A percentile compares a stretch with the other conserved stretches of the same genome.
These are phyloP conservation scores for Dactylellina parvicollis DNA, from an alignment of 2,329 filamentous ascomycete genomes.

Conservation along the genomic window DNA sequence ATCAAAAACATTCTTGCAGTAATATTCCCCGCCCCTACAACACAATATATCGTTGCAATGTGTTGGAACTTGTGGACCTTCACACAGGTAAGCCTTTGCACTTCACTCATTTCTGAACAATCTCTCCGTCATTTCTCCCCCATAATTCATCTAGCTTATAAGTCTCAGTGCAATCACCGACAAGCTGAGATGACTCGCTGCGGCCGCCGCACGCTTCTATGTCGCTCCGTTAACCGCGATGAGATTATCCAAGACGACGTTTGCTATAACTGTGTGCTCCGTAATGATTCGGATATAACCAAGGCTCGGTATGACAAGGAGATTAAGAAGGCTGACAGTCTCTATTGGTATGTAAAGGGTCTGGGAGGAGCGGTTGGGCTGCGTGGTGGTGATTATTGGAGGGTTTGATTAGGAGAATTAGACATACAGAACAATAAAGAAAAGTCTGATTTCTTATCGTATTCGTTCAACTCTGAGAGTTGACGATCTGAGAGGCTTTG, in stretches of 20 bases:
- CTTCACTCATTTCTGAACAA: no score
- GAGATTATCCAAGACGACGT: background rate
- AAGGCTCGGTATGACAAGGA: background rate
- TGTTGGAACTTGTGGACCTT: conserved; percentile 54
- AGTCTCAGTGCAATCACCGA: conserved; percentile 35
- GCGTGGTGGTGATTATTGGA: conserved; percentile 34
- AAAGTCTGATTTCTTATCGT: no score
- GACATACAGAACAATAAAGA: no score
- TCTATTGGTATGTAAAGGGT: conserved; percentile 51
- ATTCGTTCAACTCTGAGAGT: no score
- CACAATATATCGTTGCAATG: no score
- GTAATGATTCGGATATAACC: conserved; percentile 5
- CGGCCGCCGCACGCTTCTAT: conserved; percentile 39
- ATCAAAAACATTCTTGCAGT: no score
- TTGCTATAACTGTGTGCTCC: conserved; percentile 32
- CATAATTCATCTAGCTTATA: background rate
- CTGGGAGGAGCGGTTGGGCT: conserved; percentile 37
- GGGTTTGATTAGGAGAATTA: background rate
- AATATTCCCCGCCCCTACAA: no score
- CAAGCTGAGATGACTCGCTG: conserved; percentile 35
- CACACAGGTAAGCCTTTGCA: conserved; percentile 7
- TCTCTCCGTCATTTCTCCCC: no score
- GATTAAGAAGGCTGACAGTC: conserved; percentile 23
- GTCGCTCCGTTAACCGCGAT: conserved; percentile 42
- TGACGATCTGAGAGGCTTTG: no score